A percentile compares a stretch with the other conserved stretches of the same genome.
Evolutionary conservation across 2,329 filamentous ascomycete genomes (phyloP).

Genomic region (Pseudogymnoascus sp.): DNA sequence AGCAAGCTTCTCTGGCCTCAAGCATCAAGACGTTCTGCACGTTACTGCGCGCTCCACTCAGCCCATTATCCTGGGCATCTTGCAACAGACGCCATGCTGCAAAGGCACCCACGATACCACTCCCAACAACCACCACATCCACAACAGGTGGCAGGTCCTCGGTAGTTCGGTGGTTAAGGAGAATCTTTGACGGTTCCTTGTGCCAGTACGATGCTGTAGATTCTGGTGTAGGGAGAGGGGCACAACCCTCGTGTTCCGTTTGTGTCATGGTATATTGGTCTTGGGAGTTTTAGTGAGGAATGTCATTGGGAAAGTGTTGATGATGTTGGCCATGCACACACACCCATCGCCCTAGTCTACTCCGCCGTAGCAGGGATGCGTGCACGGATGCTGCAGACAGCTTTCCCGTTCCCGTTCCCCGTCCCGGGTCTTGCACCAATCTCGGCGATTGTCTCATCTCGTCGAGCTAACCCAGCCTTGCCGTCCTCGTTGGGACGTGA

Average conservation of each 20-base stretch:
- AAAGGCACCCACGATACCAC: conserved; percentile 69
- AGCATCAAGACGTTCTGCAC: conserved; percentile 57
- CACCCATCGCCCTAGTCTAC: not conserved
- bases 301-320: not conserved
- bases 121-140: conserved; percentile 67
- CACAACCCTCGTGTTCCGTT: not conserved
- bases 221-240: conserved; percentile 48
- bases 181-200: conserved; percentile 53
- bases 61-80: conserved; percentile 34
- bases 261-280: not conserved
- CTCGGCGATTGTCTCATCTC: not conserved
- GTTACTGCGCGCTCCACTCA: not conserved
- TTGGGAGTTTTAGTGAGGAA: not conserved
- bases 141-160: conserved; percentile 51
- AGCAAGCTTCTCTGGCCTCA: conserved; percentile 73
- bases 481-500: not conserved
- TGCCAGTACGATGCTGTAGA: conserved; percentile 70
- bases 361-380: not conserved
- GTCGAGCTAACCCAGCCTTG: not conserved
- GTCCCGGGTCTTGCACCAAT: not conserved
- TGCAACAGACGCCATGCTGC: conserved; percentile 55
- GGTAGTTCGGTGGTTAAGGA: conserved; percentile 64
- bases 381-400: not conserved
- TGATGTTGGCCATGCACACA: not conserved
- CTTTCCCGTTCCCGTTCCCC: not conserved